A percentile compares a stretch with the other conserved stretches of the same genome.
Conservation (phyloP, 2,329 filamentous ascomycete species). For the Beauveria medogensis region DNA sequence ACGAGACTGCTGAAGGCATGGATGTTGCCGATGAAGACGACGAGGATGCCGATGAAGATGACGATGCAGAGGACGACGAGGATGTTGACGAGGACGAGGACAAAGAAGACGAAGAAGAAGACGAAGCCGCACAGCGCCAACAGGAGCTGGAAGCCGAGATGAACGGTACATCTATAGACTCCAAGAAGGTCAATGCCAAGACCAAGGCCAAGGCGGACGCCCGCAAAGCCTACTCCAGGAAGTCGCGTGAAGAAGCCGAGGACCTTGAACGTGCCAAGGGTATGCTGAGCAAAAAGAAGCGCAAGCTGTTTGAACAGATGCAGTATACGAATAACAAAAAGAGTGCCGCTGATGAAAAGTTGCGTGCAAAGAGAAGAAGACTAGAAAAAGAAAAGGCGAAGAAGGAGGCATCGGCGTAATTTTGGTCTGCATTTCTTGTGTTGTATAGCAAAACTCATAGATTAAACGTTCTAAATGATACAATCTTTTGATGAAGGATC, state of each 20-base stretch:
- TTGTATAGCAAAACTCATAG: slow-evolving; percentile 11
- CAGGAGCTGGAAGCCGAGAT: slow-evolving; percentile 89
- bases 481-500: not conserved
- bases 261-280: slow-evolving; percentile 90
- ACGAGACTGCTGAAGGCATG: slow-evolving; percentile 26
- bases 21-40: slow-evolving; percentile 38
- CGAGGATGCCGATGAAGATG: slow-evolving; percentile 39
- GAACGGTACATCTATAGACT: slow-evolving; percentile 54
- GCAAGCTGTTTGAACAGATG: slow-evolving; percentile 97
- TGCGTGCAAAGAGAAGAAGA: slow-evolving; percentile 84
- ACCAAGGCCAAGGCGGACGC: slow-evolving; percentile 61
- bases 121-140: slow-evolving; percentile 69
- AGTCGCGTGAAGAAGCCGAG: slow-evolving; percentile 69
- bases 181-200: slow-evolving; percentile 39
- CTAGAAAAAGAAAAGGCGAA: slow-evolving; percentile 60
- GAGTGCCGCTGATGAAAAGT: slow-evolving; percentile 78
- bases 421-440: slow-evolving; percentile 3
- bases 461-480: slow-evolving; percentile 5
- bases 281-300: slow-evolving; percentile 97
- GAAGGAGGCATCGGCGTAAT: slow-evolving; percentile 30
- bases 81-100: slow-evolving; percentile 27
- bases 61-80: slow-evolving; percentile 35
- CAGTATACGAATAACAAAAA: slow-evolving; percentile 89
- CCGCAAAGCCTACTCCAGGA: slow-evolving; percentile 60
- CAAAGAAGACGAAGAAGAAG: slow-evolving; percentile 38